Percentiles rank a stretch among this genome's conserved stretches.
phyloP scores from a whole-genome alignment of 345 rosid genomes.

The Kernera saxatilis region DNA sequence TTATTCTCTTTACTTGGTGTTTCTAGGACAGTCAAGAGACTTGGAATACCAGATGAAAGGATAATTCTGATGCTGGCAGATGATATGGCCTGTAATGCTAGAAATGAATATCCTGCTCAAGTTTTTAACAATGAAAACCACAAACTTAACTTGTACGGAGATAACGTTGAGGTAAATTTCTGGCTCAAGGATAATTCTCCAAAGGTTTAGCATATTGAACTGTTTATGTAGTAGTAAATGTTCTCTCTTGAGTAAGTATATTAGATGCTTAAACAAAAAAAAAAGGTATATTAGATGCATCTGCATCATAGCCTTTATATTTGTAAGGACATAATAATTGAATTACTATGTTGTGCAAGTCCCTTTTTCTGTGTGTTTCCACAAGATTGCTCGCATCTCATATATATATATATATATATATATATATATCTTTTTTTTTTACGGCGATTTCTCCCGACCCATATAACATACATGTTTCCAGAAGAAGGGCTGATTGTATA shows the following conservation, averaged over 20 bases:
- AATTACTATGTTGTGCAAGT: neutral
- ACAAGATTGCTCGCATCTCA: neutral
- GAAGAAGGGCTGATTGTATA: conserved; percentile 24
- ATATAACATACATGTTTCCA: neutral
- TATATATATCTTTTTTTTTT: neutral
- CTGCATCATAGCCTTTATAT: neutral
- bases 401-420: too few species aligned
- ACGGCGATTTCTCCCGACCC: neutral
- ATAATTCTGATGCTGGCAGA: conserved; percentile 95
- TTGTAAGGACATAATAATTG: neutral
- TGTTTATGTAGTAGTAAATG: neutral
- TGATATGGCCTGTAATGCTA: conserved; percentile 98
- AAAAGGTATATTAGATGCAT: too few species aligned
- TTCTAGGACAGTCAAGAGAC: conserved; percentile 87
- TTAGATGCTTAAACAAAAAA: too few species aligned
- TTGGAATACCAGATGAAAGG: conserved; percentile 96
- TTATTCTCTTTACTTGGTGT: conserved; percentile 16
- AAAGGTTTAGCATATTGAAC: neutral
- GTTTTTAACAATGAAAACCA: conserved; percentile 98
- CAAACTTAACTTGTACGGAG: conserved; percentile 90
- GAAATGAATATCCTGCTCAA: conserved; percentile 94
- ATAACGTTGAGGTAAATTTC: conserved; percentile 82
- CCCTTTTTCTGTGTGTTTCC: neutral
- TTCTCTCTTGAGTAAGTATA: neutral
- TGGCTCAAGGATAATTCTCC: neutral